Conservation (phyloP, 495 filamentous ascomycete genomes). For the Acidomyces sp. region DNA sequence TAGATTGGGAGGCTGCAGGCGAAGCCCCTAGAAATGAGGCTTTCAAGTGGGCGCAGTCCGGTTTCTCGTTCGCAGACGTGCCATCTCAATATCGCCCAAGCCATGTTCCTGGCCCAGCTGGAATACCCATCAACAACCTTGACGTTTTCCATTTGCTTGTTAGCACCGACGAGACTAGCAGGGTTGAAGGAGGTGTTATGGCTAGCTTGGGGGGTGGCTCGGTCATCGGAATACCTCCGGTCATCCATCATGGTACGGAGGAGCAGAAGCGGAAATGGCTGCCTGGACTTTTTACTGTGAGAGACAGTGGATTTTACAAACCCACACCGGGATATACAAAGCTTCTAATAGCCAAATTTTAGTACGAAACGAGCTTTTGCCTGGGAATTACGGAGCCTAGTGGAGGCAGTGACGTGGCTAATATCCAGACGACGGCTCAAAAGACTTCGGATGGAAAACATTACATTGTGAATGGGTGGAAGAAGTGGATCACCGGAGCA, state of each 20-base stretch:
- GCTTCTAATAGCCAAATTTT: too few relatives aligned
- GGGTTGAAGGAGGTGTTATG: constrained; percentile 27
- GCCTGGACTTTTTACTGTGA: constrained; percentile 36
- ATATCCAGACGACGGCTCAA: constrained; percentile 39
- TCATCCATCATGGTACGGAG: constrained; percentile 39
- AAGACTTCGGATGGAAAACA: constrained; percentile 29
- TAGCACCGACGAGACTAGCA: constrained; percentile 25
- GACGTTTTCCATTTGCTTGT: constrained; percentile 29
- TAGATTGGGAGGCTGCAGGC: constrained; percentile 30
- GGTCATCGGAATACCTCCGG: constrained; percentile 41
- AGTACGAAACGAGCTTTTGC: constrained; percentile 39
- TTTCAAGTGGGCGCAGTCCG: constrained; percentile 23
- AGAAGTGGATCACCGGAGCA: constrained; percentile 48
- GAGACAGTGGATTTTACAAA: too few relatives aligned
- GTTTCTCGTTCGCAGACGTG: constrained; percentile 28
- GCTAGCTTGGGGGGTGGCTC: constrained; percentile 38
- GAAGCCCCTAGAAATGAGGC: constrained; percentile 23
- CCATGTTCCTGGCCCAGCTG: constrained; percentile 24
- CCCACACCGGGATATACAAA: too few relatives aligned
- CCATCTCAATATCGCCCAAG: constrained; percentile 24
- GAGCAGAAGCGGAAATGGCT: constrained; percentile 38
- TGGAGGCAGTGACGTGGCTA: constrained; percentile 35
- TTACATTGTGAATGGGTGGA: constrained; percentile 42
- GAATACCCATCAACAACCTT: constrained; percentile 25
- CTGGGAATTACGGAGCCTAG: constrained; percentile 44